phyloP scores from a whole-genome alignment of 495 filamentous ascomycete genomes.

The Trichocladium uniseriatum region DNA sequence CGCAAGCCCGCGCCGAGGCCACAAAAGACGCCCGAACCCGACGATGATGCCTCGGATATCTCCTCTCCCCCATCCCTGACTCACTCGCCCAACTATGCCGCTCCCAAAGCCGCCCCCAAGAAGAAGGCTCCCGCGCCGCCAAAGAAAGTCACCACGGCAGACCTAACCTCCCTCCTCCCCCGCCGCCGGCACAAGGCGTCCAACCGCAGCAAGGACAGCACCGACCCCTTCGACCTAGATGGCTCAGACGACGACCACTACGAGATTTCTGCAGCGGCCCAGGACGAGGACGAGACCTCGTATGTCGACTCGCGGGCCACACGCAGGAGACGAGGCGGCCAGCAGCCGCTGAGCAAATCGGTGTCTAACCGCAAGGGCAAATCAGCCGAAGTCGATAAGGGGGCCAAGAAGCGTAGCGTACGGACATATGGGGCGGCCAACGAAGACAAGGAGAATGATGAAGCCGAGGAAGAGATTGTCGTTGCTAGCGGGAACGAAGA shows the following conservation, averaged over 20 bases:
- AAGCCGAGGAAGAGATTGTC: constrained; percentile 15
- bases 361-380: constrained; percentile 11
- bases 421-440: constrained; percentile 27
- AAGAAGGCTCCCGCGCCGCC: constrained; percentile 19
- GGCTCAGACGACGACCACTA: constrained; percentile 20
- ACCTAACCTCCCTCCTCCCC: constrained; percentile 35
- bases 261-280: constrained; percentile 20
- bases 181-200: constrained; percentile 20
- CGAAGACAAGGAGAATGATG: constrained; percentile 38
- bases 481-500: constrained; percentile 14
- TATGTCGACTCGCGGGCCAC: constrained; percentile 22
- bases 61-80: constrained; percentile 44
- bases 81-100: constrained; percentile 39
- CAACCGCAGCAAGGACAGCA: background rate
- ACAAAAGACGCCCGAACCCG: constrained; percentile 21
- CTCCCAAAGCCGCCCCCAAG: constrained; percentile 13
- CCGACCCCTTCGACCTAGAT: constrained; percentile 19
- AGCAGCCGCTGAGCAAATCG: constrained; percentile 5
- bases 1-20: constrained; percentile 15
- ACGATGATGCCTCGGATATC: constrained; percentile 31
- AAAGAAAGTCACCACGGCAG: constrained; percentile 33
- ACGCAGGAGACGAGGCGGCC: constrained; percentile 5
- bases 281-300: constrained; percentile 32
- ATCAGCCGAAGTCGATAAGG: background rate
- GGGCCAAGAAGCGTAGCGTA: constrained; percentile 19